phyloP scores from a whole-genome alignment of 148 eudicot genomes.

The Vaccinium corymbosum region DNA sequence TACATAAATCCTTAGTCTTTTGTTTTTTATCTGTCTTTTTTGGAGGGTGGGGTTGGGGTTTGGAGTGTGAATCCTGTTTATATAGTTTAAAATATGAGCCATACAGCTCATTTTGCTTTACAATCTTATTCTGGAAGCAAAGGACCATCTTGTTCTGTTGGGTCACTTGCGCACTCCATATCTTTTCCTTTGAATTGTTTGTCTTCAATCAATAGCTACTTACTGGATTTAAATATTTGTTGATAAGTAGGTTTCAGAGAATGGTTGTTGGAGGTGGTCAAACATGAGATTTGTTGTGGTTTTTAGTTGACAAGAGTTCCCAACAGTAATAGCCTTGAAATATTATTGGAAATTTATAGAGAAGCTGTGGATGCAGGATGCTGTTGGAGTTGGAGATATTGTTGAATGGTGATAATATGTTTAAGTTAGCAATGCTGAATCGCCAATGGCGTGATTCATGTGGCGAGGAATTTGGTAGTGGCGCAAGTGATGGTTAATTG shows the following conservation, averaged over 20 bases:
- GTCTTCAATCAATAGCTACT: neutral
- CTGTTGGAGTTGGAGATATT: neutral
- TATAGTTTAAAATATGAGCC: neutral
- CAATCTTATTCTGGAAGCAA: conserved; percentile 1
- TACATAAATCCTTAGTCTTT: neutral
- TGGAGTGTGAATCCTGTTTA: neutral
- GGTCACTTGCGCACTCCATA: neutral
- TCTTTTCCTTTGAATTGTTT: neutral
- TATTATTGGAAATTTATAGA: neutral
- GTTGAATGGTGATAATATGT: neutral
- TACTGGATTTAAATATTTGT: neutral
- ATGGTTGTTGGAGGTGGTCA: conserved; percentile 7
- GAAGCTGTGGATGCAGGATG: neutral
- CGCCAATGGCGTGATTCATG: neutral
- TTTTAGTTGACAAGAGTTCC: neutral
- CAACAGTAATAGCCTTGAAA: neutral
- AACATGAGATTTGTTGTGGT: neutral
- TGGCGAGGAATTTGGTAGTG: neutral
- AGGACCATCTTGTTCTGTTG: neutral
- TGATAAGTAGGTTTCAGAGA: neutral
- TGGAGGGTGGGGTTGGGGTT: neutral
- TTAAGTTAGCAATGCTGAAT: neutral
- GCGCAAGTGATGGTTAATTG: conserved; percentile 2
- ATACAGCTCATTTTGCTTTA: neutral
- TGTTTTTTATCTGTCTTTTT: neutral